Evolutionary conservation across 306 rosid genomes (phyloP).

Genomic region (Vigna reflexopilosa): DNA sequence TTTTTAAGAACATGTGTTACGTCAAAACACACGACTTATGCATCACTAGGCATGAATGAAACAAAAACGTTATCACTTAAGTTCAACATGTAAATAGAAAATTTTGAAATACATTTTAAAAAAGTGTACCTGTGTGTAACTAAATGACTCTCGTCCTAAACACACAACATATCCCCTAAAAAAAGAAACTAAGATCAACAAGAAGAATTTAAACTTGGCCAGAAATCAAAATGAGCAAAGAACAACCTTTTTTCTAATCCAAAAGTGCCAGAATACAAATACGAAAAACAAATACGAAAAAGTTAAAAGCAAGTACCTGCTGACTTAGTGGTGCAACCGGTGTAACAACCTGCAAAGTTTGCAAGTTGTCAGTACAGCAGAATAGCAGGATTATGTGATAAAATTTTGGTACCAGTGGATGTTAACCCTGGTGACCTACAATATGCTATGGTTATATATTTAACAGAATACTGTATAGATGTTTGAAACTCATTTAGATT

Average conservation of each 20-base stretch:
- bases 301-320: conserved; percentile 66
- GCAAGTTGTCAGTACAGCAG: conserved; percentile 16
- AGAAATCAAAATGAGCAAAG: neutral
- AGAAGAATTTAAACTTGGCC: neutral
- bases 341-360: conserved; percentile 85
- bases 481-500: neutral
- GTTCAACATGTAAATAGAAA: neutral
- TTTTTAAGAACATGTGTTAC: conserved; percentile 15
- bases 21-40: neutral
- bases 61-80: neutral
- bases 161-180: conserved; percentile 11
- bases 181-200: neutral
- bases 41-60: neutral
- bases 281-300: neutral
- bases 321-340: conserved; percentile 98
- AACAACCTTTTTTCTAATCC: neutral
- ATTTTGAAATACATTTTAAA: conserved; percentile 5
- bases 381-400: neutral
- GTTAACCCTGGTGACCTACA: neutral
- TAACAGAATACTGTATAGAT: neutral
- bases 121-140: neutral
- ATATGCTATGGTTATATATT: neutral
- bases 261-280: neutral
- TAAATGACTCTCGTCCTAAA: neutral
- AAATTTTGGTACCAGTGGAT: neutral